Percentiles rank a stretch among this genome's conserved stretches.
Conservation (phyloP, 2,329 filamentous ascomycete genomes). For the Botrytis hyacinthi region DNA sequence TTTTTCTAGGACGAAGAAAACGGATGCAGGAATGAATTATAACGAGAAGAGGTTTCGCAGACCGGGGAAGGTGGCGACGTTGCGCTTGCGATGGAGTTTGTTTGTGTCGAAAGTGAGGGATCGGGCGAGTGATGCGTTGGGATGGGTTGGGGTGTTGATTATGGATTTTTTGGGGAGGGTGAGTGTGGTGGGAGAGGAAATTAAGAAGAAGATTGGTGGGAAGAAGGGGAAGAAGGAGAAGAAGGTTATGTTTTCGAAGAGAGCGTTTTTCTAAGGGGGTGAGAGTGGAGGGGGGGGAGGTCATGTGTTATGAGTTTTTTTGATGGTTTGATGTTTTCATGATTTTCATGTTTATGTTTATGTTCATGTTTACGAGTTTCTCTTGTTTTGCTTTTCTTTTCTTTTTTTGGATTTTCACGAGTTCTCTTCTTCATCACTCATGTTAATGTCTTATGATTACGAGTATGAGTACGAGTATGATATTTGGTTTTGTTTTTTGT, state of each 20-base stretch:
- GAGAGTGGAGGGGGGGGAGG: background rate
- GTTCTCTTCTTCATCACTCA: background rate
- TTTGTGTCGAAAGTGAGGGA: background rate
- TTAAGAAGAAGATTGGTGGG: background rate
- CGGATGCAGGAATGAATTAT: background rate
- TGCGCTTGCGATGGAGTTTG: background rate
- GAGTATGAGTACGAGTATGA: background rate
- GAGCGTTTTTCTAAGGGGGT: background rate
- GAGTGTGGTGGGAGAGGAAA: background rate
- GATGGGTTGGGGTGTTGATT: background rate
- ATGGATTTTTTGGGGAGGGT: background rate
- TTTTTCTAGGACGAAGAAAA: background rate
- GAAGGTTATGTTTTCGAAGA: constrained; percentile 15
- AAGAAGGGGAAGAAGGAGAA: background rate
- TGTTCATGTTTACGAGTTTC: background rate
- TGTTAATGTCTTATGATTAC: background rate
- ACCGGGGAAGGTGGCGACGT: background rate
- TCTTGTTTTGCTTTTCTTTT: background rate
- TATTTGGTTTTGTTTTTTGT: background rate
- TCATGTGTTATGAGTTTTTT: background rate
- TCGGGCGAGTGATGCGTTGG: background rate
- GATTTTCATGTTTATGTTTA: background rate
- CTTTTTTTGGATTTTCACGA: background rate
- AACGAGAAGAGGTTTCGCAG: background rate
- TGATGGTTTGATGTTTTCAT: background rate